phyloP scores from a whole-genome alignment of 768 basidiomycete genomes.

The Leucosporidium scottii region DNA sequence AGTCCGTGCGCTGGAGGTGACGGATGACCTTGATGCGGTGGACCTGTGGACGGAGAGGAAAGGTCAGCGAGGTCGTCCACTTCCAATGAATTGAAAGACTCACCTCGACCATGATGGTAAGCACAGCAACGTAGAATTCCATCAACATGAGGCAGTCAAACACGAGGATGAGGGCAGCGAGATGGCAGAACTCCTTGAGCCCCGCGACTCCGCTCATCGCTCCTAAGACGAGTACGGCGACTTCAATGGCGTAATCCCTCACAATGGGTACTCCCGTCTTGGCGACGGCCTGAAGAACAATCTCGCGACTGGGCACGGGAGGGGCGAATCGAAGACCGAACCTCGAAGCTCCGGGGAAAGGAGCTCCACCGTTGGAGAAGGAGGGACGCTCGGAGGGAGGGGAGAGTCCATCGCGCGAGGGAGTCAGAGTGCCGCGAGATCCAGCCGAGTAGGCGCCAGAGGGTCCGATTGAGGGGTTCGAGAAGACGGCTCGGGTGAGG shows the following conservation, averaged over 20 bases:
- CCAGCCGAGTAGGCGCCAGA: slow-evolving; percentile 19
- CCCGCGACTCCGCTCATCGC: slow-evolving; percentile 81
- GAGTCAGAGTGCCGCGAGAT: slow-evolving; percentile 26
- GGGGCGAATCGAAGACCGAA: slow-evolving; percentile 32
- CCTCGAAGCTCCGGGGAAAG: neutral
- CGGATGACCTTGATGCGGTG: slow-evolving; percentile 49
- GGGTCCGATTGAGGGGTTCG: slow-evolving; percentile 55
- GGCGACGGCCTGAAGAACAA: slow-evolving; percentile 75
- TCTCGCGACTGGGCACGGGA: slow-evolving; percentile 47
- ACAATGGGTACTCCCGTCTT: slow-evolving; percentile 75
- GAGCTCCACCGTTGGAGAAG: neutral
- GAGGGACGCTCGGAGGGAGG: neutral
- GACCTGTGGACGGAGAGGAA: slow-evolving; percentile 35
- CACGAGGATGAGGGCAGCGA: slow-evolving; percentile 77
- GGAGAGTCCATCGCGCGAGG: neutral
- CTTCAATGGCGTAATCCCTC: slow-evolving; percentile 86
- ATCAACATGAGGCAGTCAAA: slow-evolving; percentile 83
- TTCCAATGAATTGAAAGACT: slow-evolving; percentile 9
- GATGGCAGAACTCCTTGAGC: slow-evolving; percentile 84
- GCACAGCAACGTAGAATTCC: slow-evolving; percentile 79
- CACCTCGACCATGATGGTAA: slow-evolving; percentile 95
- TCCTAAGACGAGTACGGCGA: slow-evolving; percentile 79
- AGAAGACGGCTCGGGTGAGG: slow-evolving; percentile 81
- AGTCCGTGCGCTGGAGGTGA: slow-evolving; percentile 40
- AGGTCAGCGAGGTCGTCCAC: neutral